Conservation (phyloP, 2,329 filamentous ascomycete species). For the Xylaria sp. region DNA sequence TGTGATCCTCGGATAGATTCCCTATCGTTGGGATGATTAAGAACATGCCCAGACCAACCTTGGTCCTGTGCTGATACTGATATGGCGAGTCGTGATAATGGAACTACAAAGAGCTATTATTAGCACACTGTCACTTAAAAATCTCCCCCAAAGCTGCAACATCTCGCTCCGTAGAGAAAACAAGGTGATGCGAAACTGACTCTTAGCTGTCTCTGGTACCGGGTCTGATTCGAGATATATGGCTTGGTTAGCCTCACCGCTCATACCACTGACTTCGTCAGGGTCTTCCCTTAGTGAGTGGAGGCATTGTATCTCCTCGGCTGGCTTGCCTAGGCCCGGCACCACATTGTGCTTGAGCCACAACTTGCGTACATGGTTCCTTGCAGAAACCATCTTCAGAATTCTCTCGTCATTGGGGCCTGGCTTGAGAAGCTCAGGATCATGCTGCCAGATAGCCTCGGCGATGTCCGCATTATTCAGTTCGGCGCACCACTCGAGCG, state of each 20-base stretch:
- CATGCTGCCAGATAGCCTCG: slow-evolving; percentile 6
- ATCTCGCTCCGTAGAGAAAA: neutral
- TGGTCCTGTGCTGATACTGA: neutral
- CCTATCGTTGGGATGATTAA: neutral
- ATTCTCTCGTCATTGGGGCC: neutral
- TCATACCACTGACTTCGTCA: neutral
- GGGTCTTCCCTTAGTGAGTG: neutral
- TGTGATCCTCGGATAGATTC: neutral
- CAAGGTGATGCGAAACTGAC: neutral
- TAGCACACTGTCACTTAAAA: neutral
- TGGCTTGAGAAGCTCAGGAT: slow-evolving; percentile 3
- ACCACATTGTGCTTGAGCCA: neutral
- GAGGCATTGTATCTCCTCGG: neutral
- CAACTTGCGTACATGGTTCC: neutral
- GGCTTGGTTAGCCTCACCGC: neutral
- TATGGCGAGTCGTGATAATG: neutral
- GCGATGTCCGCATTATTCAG: slow-evolving; percentile 4
- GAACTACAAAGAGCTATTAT: neutral
- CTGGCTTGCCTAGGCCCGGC: neutral
- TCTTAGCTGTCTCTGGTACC: neutral
- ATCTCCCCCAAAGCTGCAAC: too few species aligned
- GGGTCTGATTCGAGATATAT: neutral
- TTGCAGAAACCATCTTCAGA: neutral
- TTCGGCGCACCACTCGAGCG: slow-evolving; percentile 8
- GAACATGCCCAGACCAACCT: neutral